Evolutionary conservation across 306 rosid species (phyloP), one percentile per base, ranked within the genome.

Genomic region (Sicyos baderoa): DNA sequence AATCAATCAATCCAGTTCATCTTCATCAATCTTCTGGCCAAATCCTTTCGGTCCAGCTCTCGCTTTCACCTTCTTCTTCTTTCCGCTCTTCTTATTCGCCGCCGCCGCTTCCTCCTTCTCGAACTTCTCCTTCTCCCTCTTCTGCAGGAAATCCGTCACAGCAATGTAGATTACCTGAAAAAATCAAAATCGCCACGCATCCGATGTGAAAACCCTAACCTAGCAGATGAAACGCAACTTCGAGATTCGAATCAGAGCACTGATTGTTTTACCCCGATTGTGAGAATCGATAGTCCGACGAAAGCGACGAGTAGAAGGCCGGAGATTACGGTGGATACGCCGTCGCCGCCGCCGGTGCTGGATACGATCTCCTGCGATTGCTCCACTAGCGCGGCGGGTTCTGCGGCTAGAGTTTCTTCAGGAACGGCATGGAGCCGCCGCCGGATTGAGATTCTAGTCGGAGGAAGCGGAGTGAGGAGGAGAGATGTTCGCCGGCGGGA

Each of bases 61-160:
- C 15, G 82, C 76, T 79, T 79, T 84, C 5, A 47, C 66, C 63
- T 69, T 79, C 85, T 78, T 92, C n/a, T 73, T 73, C 37, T 79
- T 83, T 58, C 61, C 82, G 58, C 77, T 77, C 68, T 77, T 80
- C 4, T 72, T 78, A 52, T 76, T 69, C n/a, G n/a, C n/a, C 4
- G 78, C 79, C 63, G 77, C 71, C 4, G 78, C 77, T 59, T 86
- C 95, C 67, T 88, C 90, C 74, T 89, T 86, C 96, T 85, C 96
- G 56, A 84, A 87, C 79, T 88, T 93, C 1, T 93, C 99, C 48
- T 72, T 86, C 85, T 93, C 97, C 60, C 96, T 82, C 71, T 90
- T 90, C 88, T 85, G 91, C 79, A 93, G 75, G 62, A 81, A 93
- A 70, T 90, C 99, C 9, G 86, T 84, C 56, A 90, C 96, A 18